Evolutionary conservation across 192 early-diverging fungal genomes (phyloP).

Genomic region (Phlyctochytrium planicorne): DNA sequence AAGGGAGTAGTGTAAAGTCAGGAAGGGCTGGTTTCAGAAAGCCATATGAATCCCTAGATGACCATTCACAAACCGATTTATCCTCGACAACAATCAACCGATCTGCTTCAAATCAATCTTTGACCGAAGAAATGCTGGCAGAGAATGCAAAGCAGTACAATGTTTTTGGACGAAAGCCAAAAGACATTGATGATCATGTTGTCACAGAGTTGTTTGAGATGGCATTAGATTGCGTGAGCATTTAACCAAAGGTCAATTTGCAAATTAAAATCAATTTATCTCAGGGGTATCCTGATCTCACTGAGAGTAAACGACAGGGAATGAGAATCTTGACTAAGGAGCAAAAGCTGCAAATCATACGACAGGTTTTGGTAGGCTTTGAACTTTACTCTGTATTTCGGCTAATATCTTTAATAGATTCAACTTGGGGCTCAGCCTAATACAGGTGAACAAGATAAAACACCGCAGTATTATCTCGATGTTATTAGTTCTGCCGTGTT

Average conservation of each 20-base stretch:
- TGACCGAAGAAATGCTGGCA: neutral
- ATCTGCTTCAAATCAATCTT: neutral
- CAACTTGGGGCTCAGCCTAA: conserved; percentile 7
- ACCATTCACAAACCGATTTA: neutral
- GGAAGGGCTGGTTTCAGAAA: neutral
- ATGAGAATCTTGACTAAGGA: conserved; percentile 39
- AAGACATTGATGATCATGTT: conserved; percentile 20
- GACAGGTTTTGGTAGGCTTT: conserved; percentile 29
- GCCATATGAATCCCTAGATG: neutral
- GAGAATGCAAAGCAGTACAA: conserved; percentile 1
- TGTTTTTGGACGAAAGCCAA: neutral
- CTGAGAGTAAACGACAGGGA: conserved; percentile 21
- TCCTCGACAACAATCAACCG: neutral
- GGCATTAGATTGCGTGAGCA: conserved; percentile 37
- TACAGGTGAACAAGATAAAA: conserved; percentile 22
- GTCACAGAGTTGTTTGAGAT: conserved; percentile 36
- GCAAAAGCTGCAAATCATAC: conserved; percentile 36
- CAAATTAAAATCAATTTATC: neutral
- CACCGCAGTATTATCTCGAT: conserved; percentile 37
- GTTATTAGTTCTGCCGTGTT: conserved; percentile 21
- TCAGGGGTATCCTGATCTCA: conserved; percentile 18
- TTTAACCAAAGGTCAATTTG: neutral
- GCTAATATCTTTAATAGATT: neutral
- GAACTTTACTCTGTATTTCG: neutral
- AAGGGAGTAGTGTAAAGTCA: neutral